Evolutionary conservation across 768 basidiomycete genomes (phyloP).

Genomic region (Kwoniella mangroviensis): DNA sequence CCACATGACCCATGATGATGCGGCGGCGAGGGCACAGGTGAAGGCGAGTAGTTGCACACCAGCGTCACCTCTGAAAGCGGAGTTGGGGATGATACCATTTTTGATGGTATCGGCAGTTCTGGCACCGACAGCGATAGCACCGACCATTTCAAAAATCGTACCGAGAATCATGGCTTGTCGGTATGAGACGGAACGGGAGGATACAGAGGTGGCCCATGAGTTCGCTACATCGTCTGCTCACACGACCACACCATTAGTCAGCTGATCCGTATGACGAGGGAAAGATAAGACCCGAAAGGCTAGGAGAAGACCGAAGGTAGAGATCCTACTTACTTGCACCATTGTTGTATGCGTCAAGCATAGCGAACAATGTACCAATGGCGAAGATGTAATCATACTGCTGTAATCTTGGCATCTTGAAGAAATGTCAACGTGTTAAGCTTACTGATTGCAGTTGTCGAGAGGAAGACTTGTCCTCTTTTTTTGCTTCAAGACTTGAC

Average conservation of each 20-base stretch:
- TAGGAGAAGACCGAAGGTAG: background rate
- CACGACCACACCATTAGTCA: background rate
- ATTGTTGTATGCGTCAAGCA: conserved; percentile 44
- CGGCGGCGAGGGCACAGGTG: conserved; percentile 57
- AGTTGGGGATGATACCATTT: conserved; percentile 60
- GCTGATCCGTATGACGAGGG: background rate
- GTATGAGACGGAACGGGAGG: conserved; percentile 41
- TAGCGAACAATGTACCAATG: conserved; percentile 42
- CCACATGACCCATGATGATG: conserved; percentile 57
- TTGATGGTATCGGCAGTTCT: conserved; percentile 59
- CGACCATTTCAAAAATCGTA: conserved; percentile 40
- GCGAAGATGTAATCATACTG: conserved; percentile 44
- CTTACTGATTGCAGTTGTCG: background rate
- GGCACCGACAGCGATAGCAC: conserved; percentile 37
- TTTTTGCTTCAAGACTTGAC: background rate
- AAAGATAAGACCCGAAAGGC: background rate
- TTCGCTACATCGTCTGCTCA: conserved; percentile 42
- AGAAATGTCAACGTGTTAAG: background rate
- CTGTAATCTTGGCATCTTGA: conserved; percentile 30
- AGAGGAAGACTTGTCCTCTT: background rate
- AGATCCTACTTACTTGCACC: conserved; percentile 33
- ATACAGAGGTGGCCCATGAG: conserved; percentile 39
- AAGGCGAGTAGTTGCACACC: conserved; percentile 60
- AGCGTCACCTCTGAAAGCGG: conserved; percentile 57
- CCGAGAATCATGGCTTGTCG: conserved; percentile 43